Evolutionary conservation across 805 yeast species (phyloP).

Genomic region (Zygotorulaspora sp.): DNA sequence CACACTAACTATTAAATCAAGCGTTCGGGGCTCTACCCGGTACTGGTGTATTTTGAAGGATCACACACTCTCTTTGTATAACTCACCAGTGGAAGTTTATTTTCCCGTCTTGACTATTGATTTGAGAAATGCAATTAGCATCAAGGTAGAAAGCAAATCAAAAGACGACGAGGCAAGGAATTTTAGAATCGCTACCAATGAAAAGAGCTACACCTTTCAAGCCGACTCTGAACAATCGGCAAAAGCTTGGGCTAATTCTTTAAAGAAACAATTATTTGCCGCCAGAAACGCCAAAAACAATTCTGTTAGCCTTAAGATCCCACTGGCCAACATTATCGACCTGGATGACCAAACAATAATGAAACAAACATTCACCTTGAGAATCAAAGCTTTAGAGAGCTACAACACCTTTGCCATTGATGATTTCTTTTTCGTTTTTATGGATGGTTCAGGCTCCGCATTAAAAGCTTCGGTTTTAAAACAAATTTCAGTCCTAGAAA

Average conservation of each 20-base stretch:
- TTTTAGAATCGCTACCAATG: slow-evolving; percentile 57
- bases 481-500: slow-evolving; percentile 19
- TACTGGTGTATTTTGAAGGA: slow-evolving; percentile 79
- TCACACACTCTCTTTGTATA: slow-evolving; percentile 62
- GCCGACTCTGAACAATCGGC: slow-evolving; percentile 75
- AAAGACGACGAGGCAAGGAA: slow-evolving; percentile 33
- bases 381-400: slow-evolving; percentile 58
- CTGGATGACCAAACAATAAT: slow-evolving; percentile 53
- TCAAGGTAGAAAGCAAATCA: slow-evolving; percentile 41
- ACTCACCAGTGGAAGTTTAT: slow-evolving; percentile 72
- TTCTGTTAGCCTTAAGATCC: slow-evolving; percentile 73
- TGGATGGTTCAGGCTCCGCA: slow-evolving; percentile 42
- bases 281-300: slow-evolving; percentile 58
- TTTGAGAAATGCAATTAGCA: slow-evolving; percentile 55
- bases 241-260: slow-evolving; percentile 68
- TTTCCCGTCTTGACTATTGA: slow-evolving; percentile 78
- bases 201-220: slow-evolving; percentile 56
- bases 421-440: slow-evolving; percentile 65
- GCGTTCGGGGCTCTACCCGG: slow-evolving; percentile 35
- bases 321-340: slow-evolving; percentile 61
- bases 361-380: slow-evolving; percentile 52
- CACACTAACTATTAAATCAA: slow-evolving; percentile 42
- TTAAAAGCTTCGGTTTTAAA: slow-evolving; percentile 41
- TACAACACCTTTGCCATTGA: slow-evolving; percentile 54
- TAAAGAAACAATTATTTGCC: slow-evolving; percentile 75